Conservation (phyloP, 345 rosid genomes). For the Camelina sativa region DNA sequence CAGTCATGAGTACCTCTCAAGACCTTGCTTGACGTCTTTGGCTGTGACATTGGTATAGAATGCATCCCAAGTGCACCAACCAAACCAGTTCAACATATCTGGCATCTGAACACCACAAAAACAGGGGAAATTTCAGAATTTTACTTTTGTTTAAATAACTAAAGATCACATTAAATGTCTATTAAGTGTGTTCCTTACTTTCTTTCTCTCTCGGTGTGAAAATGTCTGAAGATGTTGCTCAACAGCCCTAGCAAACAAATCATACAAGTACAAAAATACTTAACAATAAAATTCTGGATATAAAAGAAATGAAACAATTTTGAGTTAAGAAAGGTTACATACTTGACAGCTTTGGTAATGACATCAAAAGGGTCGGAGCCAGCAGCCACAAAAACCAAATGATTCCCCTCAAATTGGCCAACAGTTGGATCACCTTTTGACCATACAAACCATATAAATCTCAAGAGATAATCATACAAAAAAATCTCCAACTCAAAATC, state of each 20-base stretch:
- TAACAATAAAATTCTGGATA: slow-evolving; percentile 40
- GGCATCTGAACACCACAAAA: slow-evolving; percentile 51
- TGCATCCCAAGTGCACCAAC: slow-evolving; percentile 88
- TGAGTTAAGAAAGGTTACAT: not conserved
- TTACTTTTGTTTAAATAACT: too few relatives aligned
- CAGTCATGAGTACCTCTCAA: slow-evolving; percentile 50
- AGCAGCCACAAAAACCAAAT: slow-evolving; percentile 59
- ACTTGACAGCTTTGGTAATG: slow-evolving; percentile 52
- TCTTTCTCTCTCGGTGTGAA: slow-evolving; percentile 58
- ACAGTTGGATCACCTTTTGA: slow-evolving; percentile 57
- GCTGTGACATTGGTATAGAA: slow-evolving; percentile 60
- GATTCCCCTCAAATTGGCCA: slow-evolving; percentile 44
- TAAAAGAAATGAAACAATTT: not conserved
- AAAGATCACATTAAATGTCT: not conserved
- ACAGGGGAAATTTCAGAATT: slow-evolving; percentile 1
- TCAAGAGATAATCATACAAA: not conserved
- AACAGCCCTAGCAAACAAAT: slow-evolving; percentile 49
- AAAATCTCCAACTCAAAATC: not conserved
- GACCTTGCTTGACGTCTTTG: slow-evolving; percentile 59
- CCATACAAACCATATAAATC: slow-evolving; percentile 10
- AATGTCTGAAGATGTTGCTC: slow-evolving; percentile 66
- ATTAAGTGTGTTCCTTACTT: slow-evolving; percentile 42
- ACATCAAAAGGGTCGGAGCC: slow-evolving; percentile 69
- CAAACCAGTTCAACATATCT: slow-evolving; percentile 64
- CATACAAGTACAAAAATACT: slow-evolving; percentile 40